Evolutionary conservation across 1,284 basidiomycete genomes (phyloP), one percentile per base, ranked within the genome.

Genomic region (Chalciporus sp.): DNA sequence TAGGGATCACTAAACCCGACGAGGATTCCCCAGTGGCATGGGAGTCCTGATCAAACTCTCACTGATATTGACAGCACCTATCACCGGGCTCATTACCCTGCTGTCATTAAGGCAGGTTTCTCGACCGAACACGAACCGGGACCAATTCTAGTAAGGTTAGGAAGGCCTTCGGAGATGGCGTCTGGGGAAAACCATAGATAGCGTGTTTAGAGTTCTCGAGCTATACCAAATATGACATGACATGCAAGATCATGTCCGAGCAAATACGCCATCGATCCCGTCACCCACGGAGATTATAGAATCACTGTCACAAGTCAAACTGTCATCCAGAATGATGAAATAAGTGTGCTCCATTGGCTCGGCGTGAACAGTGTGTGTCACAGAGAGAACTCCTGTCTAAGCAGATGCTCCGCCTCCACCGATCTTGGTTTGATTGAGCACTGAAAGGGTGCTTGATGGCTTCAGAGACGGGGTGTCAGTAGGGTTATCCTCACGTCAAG

Each of bases 381-480:
- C 7, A 43, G 26, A 4, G 45, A 7, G 19, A 53, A 33, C 26
- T 80, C 79, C 52, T 72, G 68, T 39, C 74, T 71, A 35, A 84
- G 75, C 5, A 84, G 67, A 16, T 71, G 67, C 41, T 76, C 63
- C 0, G 80, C 77, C 58, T 74, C 75, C 39, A 73, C 67, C 1
- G 81, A 83, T 42, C 83, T 77, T 29, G 83, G 81, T 55, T 70
- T 78, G 57, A 86, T 77, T 6, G 70, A 64, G 64, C 83, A 85
- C 58, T 78, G 75, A 69, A 83, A 86, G 28, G 81, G 77, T 52
- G 74, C 78, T 11, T 82, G 82, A 60, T 82, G 78, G 58, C 84
- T 85, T 28, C 31, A 19, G 14, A 42, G 19, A 16, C 10, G 23
- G 33, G 2, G 9, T 23, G 11, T 56, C 39, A 62, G 23, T 41